Percentiles rank a stretch among this genome's conserved stretches.
Evolutionary conservation across 2,329 filamentous ascomycete genomes (phyloP).

Genomic region (Tolypocladium cylindrosporum): DNA sequence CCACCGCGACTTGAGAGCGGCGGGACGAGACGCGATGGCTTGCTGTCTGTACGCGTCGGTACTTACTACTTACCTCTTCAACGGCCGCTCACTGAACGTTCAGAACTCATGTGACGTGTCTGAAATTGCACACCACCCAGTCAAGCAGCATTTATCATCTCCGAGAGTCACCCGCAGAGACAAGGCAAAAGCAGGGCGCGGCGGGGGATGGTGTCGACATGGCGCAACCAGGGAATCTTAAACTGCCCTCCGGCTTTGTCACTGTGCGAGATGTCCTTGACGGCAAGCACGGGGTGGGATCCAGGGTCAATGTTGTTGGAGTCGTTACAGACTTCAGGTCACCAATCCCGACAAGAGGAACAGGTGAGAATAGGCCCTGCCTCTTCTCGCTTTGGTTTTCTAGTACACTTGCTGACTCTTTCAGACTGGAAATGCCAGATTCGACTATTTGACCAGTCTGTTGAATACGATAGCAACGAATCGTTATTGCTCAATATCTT

Average conservation of each 20-base stretch:
- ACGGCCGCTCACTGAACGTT: neutral
- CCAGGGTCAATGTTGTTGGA: constrained; percentile 53
- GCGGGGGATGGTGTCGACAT: neutral
- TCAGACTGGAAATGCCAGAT: constrained; percentile 52
- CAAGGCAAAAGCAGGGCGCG: neutral
- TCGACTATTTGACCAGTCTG: constrained; percentile 48
- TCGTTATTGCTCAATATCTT: constrained; percentile 51
- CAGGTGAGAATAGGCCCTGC: constrained; percentile 27
- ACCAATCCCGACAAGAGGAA: constrained; percentile 37
- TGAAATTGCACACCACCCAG: neutral
- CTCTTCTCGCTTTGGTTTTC: no score
- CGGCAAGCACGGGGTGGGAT: constrained; percentile 15
- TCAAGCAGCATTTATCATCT: no score
- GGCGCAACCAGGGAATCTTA: neutral
- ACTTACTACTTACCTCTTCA: neutral
- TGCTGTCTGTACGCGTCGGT: neutral
- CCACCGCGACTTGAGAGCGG: constrained; percentile 8
- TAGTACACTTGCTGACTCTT: constrained; percentile 1
- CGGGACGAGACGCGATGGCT: neutral
- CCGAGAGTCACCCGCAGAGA: no score
- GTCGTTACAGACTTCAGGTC: constrained; percentile 56
- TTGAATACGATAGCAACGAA: constrained; percentile 29
- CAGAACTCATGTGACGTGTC: neutral
- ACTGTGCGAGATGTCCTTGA: constrained; percentile 33
- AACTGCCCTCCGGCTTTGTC: constrained; percentile 13